Conservation (phyloP, 164 flowering plant genomes). For the Piper betle region DNA sequence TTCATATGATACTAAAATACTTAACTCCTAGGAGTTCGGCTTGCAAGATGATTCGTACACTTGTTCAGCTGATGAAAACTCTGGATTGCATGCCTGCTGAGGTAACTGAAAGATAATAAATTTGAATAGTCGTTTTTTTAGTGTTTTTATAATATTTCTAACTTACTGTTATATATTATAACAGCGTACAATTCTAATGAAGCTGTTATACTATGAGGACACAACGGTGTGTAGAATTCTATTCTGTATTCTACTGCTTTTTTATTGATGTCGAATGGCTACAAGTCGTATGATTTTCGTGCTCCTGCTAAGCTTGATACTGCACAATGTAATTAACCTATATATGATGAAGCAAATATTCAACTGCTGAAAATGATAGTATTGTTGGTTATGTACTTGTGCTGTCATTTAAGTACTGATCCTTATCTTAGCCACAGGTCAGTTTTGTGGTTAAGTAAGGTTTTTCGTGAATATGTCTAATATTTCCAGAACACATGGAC, state of each 20-base stretch:
- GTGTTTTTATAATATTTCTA: neutral
- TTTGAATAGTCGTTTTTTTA: neutral
- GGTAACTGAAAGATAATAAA: conserved; percentile 22
- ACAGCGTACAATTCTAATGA: conserved; percentile 94
- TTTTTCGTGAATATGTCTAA: too few relatives aligned
- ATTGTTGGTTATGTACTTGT: too few relatives aligned
- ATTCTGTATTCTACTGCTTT: neutral
- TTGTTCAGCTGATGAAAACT: conserved; percentile 92
- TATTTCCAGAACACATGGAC: too few relatives aligned
- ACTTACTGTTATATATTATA: conserved; percentile 1
- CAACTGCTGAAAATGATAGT: too few relatives aligned
- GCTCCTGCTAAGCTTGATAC: too few relatives aligned
- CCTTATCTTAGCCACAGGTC: too few relatives aligned
- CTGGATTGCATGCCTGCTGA: conserved; percentile 89
- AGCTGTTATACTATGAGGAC: conserved; percentile 75
- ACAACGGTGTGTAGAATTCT: conserved; percentile 50
- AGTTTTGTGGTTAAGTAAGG: neutral
- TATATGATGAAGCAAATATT: too few relatives aligned
- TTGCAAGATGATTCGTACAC: conserved; percentile 87
- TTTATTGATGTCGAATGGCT: too few relatives aligned
- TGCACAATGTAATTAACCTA: too few relatives aligned
- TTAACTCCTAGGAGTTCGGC: conserved; percentile 94
- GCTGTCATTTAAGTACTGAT: too few relatives aligned
- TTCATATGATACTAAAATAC: neutral
- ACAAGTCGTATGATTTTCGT: too few relatives aligned